A percentile compares a stretch with the other conserved stretches of the same genome.
These are phyloP conservation scores for Trifolium pratense DNA, from an alignment of 306 rosid genomes.

Conservation along the genomic window DNA sequence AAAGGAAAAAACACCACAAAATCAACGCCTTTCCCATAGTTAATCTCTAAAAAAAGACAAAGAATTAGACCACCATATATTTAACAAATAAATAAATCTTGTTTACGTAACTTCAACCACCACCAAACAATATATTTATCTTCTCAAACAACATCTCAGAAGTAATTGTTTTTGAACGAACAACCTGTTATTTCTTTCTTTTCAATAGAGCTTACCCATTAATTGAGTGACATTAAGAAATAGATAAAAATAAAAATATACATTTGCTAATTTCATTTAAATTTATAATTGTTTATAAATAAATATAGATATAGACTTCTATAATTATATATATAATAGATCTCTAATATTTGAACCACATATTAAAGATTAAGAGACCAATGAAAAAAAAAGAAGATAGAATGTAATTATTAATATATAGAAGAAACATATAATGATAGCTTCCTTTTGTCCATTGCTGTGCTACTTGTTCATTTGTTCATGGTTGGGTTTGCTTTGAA, in stretches of 20 bases:
- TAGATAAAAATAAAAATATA: neutral
- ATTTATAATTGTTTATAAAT: conserved; percentile 1
- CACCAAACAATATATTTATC: no score
- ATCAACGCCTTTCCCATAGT: no score
- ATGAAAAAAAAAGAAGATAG: no score
- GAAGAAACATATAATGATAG: conserved; percentile 29
- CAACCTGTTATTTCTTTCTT: no score
- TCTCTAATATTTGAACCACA: conserved; percentile 42
- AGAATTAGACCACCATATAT: no score
- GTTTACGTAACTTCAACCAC: no score
- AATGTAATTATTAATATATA: neutral
- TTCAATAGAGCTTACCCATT: no score
- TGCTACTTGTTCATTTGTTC: conserved; percentile 37
- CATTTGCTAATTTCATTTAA: neutral
- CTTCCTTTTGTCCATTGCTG: conserved; percentile 43
- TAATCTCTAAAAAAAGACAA: no score
- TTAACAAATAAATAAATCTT: no score
- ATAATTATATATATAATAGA: conserved; percentile 38
- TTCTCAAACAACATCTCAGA: no score
- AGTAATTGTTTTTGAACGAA: no score
- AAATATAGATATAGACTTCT: conserved; percentile 37
- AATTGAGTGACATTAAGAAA: neutral
- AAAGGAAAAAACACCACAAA: no score
- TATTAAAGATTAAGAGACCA: conserved; percentile 23
- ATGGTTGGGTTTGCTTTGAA: conserved; percentile 51